Evolutionary conservation across 2,329 filamentous ascomycete genomes (phyloP), one percentile per base, ranked within the genome.

Genomic region (Drechslera avenae): DNA sequence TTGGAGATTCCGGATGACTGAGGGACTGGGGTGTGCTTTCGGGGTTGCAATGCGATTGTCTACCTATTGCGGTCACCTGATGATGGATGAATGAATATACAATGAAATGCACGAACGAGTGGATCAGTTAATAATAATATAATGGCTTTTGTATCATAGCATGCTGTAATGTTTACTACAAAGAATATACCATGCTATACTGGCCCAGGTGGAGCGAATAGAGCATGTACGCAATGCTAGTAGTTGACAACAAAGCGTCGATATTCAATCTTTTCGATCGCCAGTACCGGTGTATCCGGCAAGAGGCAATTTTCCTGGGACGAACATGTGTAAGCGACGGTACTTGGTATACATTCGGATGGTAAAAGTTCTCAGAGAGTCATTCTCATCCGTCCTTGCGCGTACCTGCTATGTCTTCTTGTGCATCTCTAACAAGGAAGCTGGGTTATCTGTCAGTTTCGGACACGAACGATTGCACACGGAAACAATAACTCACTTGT

Each of bases 351-450:
- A 45, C 43, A 41, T 13, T 28, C 44, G 13, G 44, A 44, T 14
- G 12, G 36, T 42, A 28, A 28, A 23, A 12, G n/a, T 52, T 42
- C 17, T 44, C 17, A 5, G 32, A 23, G 37, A 49, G 39, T 39
- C 23, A 28, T 26, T 16, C 36, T 52, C 52, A 88, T 61, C 42
- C 52, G 18, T 86, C 84, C 75, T 96, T 96, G 50, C 90, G 82
- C 64, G 86, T 82, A 56, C 82, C 83, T 34, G 88, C 83, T 63
- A 96, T 81, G 64, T 96, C 92, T 64, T 95, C 88, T 66, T 89
- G 84, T 4, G 91, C 85, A 73, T 97, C 92, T 73, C 86, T 92
- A 56, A 96, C 78, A 56, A 97, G 77, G 73, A 96, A 97, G 66
- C 92, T 96, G 62, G 28, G 14, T 0, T 31, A 19, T 17, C 30